These are phyloP conservation scores for Salix caprea DNA, from an alignment of 345 rosid genomes.

Conservation along the genomic window DNA sequence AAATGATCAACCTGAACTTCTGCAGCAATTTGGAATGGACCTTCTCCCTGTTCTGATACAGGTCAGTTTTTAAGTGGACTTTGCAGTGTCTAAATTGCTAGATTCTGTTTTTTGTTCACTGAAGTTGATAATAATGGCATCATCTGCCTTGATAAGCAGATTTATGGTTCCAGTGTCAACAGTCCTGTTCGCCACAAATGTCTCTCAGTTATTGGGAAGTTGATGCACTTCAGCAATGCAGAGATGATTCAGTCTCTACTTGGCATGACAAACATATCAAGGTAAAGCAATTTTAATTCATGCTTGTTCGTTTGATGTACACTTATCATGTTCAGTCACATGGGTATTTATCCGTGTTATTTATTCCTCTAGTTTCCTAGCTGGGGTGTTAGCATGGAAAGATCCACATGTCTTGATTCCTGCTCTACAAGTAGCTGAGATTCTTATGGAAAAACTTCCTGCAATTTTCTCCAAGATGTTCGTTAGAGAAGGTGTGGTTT, in stretches of 20 bases:
- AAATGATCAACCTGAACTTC: slow-evolving; percentile 84
- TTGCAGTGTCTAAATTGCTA: background rate
- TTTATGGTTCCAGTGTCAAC: slow-evolving; percentile 94
- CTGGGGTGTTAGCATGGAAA: slow-evolving; percentile 99
- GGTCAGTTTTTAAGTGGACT: slow-evolving; percentile 37
- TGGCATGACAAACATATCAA: slow-evolving; percentile 82
- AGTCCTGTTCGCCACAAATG: slow-evolving; percentile 93
- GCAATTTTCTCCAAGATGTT: slow-evolving; percentile 91
- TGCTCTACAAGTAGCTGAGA: slow-evolving; percentile 91
- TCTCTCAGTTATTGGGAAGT: slow-evolving; percentile 88
- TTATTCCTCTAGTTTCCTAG: slow-evolving; percentile 62
- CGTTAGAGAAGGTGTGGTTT: slow-evolving; percentile 97
- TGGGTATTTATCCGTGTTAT: slow-evolving; percentile 13
- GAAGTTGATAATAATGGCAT: slow-evolving; percentile 10
- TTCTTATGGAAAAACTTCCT: slow-evolving; percentile 98
- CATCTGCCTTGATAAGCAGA: slow-evolving; percentile 46
- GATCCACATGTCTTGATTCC: slow-evolving; percentile 97
- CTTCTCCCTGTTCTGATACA: slow-evolving; percentile 95
- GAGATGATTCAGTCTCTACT: slow-evolving; percentile 89
- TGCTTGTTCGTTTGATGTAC: background rate
- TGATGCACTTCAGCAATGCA: slow-evolving; percentile 87
- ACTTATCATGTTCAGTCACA: background rate
- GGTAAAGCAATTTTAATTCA: slow-evolving; percentile 37
- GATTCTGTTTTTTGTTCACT: slow-evolving; percentile 2
- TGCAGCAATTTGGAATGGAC: slow-evolving; percentile 93